phyloP scores from a whole-genome alignment of 2,329 filamentous ascomycete species.

The Exophiala sp. region DNA sequence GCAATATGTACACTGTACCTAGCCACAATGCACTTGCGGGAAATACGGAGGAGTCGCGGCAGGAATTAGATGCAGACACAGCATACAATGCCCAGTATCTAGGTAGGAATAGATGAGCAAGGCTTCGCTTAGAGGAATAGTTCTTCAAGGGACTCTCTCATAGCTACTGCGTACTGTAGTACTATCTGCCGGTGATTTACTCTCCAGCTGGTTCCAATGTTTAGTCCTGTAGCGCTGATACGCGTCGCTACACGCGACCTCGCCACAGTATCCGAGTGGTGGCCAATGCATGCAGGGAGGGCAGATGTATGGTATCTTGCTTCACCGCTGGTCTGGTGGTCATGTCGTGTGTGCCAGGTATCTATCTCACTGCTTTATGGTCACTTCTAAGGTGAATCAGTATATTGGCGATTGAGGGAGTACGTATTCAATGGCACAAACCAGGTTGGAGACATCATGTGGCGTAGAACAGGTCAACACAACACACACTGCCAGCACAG shows the following conservation, averaged over 20 bases:
- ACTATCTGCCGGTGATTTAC: too few relatives aligned
- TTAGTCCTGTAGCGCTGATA: background rate
- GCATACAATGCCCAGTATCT: too few relatives aligned
- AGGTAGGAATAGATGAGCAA: too few relatives aligned
- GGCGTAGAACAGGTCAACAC: constrained; percentile 7
- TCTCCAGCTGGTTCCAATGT: too few relatives aligned
- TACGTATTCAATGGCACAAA: too few relatives aligned
- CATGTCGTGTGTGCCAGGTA: constrained; percentile 12
- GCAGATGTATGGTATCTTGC: constrained; percentile 2
- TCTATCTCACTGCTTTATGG: constrained; percentile 6
- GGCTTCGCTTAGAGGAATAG: background rate
- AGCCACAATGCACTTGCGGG: background rate
- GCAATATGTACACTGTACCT: background rate
- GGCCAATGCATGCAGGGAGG: constrained; percentile 6
- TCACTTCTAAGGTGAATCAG: too few relatives aligned
- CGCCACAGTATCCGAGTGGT: constrained; percentile 6
- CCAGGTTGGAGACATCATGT: constrained; percentile 14
- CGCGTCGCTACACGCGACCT: constrained; percentile 9
- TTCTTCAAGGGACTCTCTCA: too few relatives aligned
- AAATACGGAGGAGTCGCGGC: background rate
- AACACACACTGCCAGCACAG: constrained; percentile 8
- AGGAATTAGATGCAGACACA: too few relatives aligned
- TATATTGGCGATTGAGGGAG: too few relatives aligned
- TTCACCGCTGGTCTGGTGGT: constrained; percentile 13
- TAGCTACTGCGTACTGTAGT: too few relatives aligned